Evolutionary conservation across 2,329 filamentous ascomycete species (phyloP), one percentile per base, ranked within the genome.

Genomic region (Passalora sequoiae): DNA sequence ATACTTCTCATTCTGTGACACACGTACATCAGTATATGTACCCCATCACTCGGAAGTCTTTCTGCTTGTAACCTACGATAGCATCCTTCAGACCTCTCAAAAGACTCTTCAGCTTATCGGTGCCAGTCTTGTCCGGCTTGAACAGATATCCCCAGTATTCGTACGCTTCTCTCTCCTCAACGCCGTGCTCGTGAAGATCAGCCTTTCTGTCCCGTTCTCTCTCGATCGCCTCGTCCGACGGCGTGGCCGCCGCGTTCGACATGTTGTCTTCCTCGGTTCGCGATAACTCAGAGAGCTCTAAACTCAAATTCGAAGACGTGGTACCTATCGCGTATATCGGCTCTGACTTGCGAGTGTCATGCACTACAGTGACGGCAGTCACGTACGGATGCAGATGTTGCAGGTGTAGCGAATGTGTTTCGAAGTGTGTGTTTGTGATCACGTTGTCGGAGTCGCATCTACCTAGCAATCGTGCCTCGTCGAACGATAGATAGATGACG

Each of bases 81-180:
- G 67, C 57, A 33, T 69, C 60, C 39, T 71, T 70, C 42, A 74
- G 63, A 16, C 70, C 72, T 43, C 63, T 61, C 20, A 75, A 61
- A 40, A 75, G 53, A 20, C 65, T 59, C 55, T 74, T 69, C 30
- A 74, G 60, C 51, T 64, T 61, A 17, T 69, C 65, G 3, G 69
- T 73, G 22, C 70, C 71, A 41, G 69, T 72, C 56, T 73, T 74
- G 63, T 75, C 70, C n/a, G 62, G 56, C 55, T 71, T 68, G 60
- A 75, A 69, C 27, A 75, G 58, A 49, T 72, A 73, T 9, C 69
- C 71, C 71, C 71, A 74, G 51, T 72, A 73, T 48, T 74, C 63
- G 40, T 62, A 63, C 4, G 72, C 71, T 58, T 74, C 71, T 43
- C 57, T 55, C 32, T 62, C 46, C 27, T 61, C 62, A 1, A 57